Evolutionary conservation across 768 basidiomycete species (phyloP).

Genomic region (Suillus fuscotomentosus): DNA sequence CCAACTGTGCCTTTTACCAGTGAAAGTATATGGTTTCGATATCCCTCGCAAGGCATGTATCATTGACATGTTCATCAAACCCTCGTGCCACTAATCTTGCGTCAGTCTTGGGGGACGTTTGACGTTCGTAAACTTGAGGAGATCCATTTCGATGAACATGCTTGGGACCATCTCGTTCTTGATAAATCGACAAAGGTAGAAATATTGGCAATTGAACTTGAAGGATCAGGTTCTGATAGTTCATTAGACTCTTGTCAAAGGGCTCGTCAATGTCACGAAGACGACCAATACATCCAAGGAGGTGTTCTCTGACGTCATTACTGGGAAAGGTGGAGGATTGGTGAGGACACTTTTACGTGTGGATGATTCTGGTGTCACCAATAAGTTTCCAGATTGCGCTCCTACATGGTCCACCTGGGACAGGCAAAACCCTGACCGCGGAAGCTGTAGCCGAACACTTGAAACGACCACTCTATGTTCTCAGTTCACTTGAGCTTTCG

Average conservation of each 20-base stretch:
- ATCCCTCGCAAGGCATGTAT: slow-evolving; percentile 44
- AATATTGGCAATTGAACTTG: not conserved
- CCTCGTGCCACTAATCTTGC: not conserved
- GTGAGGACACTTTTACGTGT: slow-evolving; percentile 42
- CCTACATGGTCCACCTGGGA: slow-evolving; percentile 25
- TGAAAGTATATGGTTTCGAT: slow-evolving; percentile 63
- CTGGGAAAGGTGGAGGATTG: slow-evolving; percentile 62
- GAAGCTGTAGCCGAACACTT: slow-evolving; percentile 60
- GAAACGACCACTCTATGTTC: slow-evolving; percentile 48
- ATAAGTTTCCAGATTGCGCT: slow-evolving; percentile 18
- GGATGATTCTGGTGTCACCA: not conserved
- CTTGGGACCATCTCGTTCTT: slow-evolving; percentile 61
- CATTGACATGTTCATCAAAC: not conserved
- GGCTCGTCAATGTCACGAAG: slow-evolving; percentile 23
- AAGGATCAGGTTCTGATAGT: slow-evolving; percentile 21
- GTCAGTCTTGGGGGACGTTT: slow-evolving; percentile 50
- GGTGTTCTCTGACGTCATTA: slow-evolving; percentile 50
- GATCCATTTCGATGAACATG: slow-evolving; percentile 57
- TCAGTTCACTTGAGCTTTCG: slow-evolving; percentile 56
- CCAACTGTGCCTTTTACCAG: slow-evolving; percentile 53
- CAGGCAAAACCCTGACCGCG: slow-evolving; percentile 58
- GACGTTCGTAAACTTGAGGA: slow-evolving; percentile 51
- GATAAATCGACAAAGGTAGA: slow-evolving; percentile 46
- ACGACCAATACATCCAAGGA: slow-evolving; percentile 17
- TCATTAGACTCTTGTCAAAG: slow-evolving; percentile 33